Evolutionary conservation across 805 yeast species (phyloP).

Genomic region (Blastobotrys peoriensis): DNA sequence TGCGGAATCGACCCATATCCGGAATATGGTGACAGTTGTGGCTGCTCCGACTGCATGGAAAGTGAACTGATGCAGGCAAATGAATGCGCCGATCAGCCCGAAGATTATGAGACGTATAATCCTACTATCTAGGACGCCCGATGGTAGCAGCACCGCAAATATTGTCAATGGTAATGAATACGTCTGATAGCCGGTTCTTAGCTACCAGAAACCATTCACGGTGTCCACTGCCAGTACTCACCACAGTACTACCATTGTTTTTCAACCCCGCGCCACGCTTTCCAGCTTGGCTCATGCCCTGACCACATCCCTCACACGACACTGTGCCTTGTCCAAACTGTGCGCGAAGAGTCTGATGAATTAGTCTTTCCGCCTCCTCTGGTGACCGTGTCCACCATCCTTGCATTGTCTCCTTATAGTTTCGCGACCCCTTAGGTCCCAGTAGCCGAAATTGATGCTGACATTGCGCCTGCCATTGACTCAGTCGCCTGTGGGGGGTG

Average conservation of each 20-base stretch:
- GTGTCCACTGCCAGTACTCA: conserved; percentile 14
- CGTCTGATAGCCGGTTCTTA: conserved; percentile 3
- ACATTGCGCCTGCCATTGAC: conserved; percentile 28
- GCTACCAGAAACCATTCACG: conserved; percentile 27
- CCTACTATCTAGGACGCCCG: no score
- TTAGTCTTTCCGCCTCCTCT: conserved; percentile 18
- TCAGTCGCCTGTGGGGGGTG: conserved; percentile 22
- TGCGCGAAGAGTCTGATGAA: conserved; percentile 20
- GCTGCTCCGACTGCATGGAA: no score
- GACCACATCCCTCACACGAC: conserved; percentile 25
- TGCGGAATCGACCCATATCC: no score
- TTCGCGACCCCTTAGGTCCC: conserved; percentile 10
- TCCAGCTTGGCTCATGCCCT: conserved; percentile 3
- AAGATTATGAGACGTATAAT: no score
- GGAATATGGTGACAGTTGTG: no score
- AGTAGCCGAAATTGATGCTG: conserved; percentile 22
- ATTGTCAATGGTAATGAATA: conserved; percentile 10
- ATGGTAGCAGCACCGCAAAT: no score
- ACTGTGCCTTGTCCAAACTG: conserved; percentile 25
- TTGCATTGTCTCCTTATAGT: conserved; percentile 4
- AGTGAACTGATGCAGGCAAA: no score
- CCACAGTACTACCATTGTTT: conserved; percentile 1
- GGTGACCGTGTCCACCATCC: conserved; percentile 26
- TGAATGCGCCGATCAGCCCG: no score
- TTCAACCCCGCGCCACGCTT: neutral